Percentiles rank a stretch among this genome's conserved stretches.
These are phyloP conservation scores for Aspergillus pseudoviridinutans DNA, from an alignment of 2,329 filamentous ascomycete species.

Conservation along the genomic window DNA sequence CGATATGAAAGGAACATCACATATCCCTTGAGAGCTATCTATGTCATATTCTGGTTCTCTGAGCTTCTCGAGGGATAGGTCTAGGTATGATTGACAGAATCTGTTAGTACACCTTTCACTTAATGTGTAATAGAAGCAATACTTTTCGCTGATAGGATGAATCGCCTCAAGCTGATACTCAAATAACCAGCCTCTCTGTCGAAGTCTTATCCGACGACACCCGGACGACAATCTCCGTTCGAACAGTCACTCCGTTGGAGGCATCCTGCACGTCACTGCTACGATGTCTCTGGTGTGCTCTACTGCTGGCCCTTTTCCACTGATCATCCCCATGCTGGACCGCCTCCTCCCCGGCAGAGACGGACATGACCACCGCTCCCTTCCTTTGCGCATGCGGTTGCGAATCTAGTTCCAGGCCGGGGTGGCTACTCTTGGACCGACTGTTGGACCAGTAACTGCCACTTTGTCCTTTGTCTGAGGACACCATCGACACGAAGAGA, in stretches of 20 bases:
- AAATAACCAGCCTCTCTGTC: not conserved
- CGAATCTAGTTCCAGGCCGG: conserved; percentile 1
- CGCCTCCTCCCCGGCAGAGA: not conserved
- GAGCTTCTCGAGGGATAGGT: too few relatives aligned
- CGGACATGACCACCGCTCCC: conserved; percentile 3
- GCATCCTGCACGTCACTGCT: not conserved
- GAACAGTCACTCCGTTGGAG: not conserved
- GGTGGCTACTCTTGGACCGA: conserved; percentile 4
- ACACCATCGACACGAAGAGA: conserved; percentile 25
- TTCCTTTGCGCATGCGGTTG: not conserved
- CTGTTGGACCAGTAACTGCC: conserved; percentile 20
- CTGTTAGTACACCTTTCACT: too few relatives aligned
- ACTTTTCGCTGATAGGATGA: too few relatives aligned
- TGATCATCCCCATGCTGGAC: not conserved
- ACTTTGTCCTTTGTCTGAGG: conserved; percentile 9
- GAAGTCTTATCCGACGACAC: not conserved
- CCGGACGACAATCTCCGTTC: not conserved
- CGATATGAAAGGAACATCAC: too few relatives aligned
- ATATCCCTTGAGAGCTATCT: too few relatives aligned
- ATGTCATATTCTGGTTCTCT: too few relatives aligned
- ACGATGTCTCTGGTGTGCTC: too few relatives aligned
- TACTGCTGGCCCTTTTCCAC: not conserved
- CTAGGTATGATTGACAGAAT: too few relatives aligned
- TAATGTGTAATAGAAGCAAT: too few relatives aligned
- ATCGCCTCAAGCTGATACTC: not conserved